Evolutionary conservation across 176 grass and related monocot genomes (phyloP), one percentile per base, ranked within the genome.

Genomic region (Chloris gayana): DNA sequence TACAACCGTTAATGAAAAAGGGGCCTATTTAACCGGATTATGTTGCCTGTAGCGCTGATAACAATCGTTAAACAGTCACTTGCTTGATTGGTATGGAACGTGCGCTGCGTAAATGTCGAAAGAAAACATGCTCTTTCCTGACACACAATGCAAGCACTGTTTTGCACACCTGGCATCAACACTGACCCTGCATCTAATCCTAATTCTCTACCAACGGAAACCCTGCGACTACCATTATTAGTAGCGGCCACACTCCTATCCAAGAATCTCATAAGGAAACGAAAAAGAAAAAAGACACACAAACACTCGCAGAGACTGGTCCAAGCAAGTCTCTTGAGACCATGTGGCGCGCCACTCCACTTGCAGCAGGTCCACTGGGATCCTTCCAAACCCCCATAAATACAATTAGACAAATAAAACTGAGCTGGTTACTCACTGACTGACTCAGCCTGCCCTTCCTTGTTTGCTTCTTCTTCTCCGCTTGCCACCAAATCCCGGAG

Each of bases 361-460:
- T 60, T 80, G 68, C 68, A 11, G 6, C 37, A 59, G 78, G 78
- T 71, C 78, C 78, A 61, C 53, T 9, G 0, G 19, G 29, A 63
- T n/a, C 19, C 27, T 72, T 56, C 32, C 54, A 46, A 46, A 44
- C 1, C 0, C 38, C 27, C 38, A 61, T 62, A 61, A 81, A 25
- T 14, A 25, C 44, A 72, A 61, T 33, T 71, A 61, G 38, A 72
- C 53, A 24, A 69, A 32, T 10, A 25, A 64, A 81, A 71, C 54
- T 26, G 67, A 47, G 8, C 53, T 81, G 67, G 51, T 46, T 39
- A 1, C 13, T 7, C 18, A 59, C 39, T 38, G 3, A 12, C 49
- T 29, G n/a, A 14, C 58, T 61, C 58, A 5, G 25, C 25, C 12
- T 5, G 2, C 14, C 24, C n/a, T 3, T 56, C 21, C 21, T 22